Conservation (phyloP, 2,329 filamentous ascomycete genomes). For the Aspergillus sp. region DNA sequence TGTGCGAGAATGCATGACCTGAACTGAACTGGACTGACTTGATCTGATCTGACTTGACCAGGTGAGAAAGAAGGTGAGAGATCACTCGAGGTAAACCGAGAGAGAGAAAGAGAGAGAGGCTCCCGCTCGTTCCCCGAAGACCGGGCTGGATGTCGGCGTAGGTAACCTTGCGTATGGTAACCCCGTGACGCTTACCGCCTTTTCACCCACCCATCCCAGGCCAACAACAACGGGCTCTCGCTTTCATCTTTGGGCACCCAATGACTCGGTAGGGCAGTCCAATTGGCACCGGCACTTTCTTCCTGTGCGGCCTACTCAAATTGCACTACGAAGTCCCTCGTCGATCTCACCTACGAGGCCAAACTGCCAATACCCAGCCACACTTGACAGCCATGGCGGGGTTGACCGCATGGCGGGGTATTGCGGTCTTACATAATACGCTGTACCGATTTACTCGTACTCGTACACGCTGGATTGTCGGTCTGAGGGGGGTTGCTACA, state of each 20-base stretch:
- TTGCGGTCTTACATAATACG: neutral
- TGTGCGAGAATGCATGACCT: too few species aligned
- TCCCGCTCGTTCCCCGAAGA: neutral
- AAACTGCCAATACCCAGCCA: neutral
- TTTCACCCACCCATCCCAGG: neutral
- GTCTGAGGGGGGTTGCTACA: too few species aligned
- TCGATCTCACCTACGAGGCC: neutral
- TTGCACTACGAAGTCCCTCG: too few species aligned
- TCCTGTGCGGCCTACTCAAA: neutral
- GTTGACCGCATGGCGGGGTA: conserved; percentile 19
- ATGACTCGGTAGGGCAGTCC: neutral
- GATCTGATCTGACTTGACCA: too few species aligned
- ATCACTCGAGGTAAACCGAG: neutral
- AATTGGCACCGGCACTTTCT: too few species aligned
- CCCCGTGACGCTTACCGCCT: conserved; percentile 6
- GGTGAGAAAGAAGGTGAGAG: too few species aligned
- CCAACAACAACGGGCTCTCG: neutral
- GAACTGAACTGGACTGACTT: too few species aligned
- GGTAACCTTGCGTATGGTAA: too few species aligned
- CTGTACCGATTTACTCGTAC: neutral
- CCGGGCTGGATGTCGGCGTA: neutral
- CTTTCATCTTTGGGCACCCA: neutral
- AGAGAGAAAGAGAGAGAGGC: neutral
- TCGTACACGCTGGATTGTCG: neutral
- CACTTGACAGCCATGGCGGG: conserved; percentile 18